Base-by-base conservation (phyloP, 306 rosid species). In the Quercus glauca region DNA sequence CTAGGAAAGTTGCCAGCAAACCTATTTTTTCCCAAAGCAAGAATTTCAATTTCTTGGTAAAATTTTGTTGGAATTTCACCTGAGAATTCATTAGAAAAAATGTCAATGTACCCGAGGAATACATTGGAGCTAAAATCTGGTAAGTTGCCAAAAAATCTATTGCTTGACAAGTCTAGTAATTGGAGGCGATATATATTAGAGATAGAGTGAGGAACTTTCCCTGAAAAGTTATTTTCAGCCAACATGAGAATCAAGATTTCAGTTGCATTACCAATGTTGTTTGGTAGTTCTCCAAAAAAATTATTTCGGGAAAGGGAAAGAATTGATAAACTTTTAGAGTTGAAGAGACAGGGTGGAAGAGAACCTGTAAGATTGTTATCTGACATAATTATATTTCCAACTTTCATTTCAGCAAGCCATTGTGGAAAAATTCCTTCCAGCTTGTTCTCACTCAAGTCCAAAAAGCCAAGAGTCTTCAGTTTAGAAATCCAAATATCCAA, bases 401-500 rank as follows among this genome's bases (percentile, higher is more conserved):
- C 29, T 6, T 73, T 70, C 82, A 82, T 77, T 37, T 82, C 64
- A 41, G 82, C 82, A 14, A 82, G 82, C 82, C 85, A 82, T 41
- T 33, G 55, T 61, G 85, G 82, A 56, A 82, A 77, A 2, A 14
- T 14, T 71, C 85, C 85, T 77, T 72, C 75, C 0, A 82, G 79
- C 76, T 82, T 35, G 69, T 82, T 82, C 65, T 77, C 63, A 43
- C 85, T 82, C 79, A 73, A 82, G 75, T 82, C 79, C 9, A 77
- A 29, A 58, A 72, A 63, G 64, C 63, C 35, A 19, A 82, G 63
- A 23, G 71, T 41, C 31, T 37, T 77, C 13, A 64, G 85, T 7
- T 37, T 23, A 49, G 85, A 72, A 77, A 82, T 77, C 85, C 85
- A 82, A 20, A 72, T 72, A 82, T 77, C 85, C 85, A 82, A 20